Base-by-base conservation (phyloP, 306 rosid genomes). In the Carpinus fangiana region DNA sequence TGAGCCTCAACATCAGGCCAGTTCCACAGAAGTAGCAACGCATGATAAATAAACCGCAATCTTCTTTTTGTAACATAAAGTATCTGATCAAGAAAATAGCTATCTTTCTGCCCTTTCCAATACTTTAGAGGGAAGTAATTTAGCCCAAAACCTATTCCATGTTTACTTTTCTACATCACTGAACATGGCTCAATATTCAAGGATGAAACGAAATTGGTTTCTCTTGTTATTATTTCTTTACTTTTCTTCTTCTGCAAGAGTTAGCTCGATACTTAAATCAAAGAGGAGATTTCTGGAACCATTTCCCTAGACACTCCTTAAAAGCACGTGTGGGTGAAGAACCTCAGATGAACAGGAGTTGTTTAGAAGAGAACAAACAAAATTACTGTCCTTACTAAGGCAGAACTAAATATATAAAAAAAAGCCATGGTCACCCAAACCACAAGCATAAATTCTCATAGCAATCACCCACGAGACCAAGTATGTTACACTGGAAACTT, bases 371-470 rank as follows among this genome's bases (percentile, higher is more conserved):
- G 54, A 65, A 66, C 72, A 18, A 11, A 55, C 21, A 56, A 72
- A 53, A 31, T 18, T 23, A 77, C 65, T 23, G 74, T 45, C 8
- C 10, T 38, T 34, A 16, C n/a, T 31, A 62, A 5, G 45, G 69
- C 69, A 62, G 69, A 62, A 28, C 20, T 28, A 46, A 34, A 10
- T 12, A 23, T 57, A 70, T 26, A 72, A 23, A 16, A 65, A 46
- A 64, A 14, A 18, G 46, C 56, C 20, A 46, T 48, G 73, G 46
- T 21, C 65, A 59, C 59, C 21, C 20, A 76, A 61, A 67, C 13
- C 54, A 31, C 73, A 60, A 69, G 54, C 72, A 50, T 70, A 61
- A 50, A 80, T 43, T 26, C 81, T 53, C 3, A 18, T 70, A 18
- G 64, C 55, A 73, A 54, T 71, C 57, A 54, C 38, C 48, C 7